phyloP scores from a whole-genome alignment of 495 filamentous ascomycete species.

The Tuber brumale region DNA sequence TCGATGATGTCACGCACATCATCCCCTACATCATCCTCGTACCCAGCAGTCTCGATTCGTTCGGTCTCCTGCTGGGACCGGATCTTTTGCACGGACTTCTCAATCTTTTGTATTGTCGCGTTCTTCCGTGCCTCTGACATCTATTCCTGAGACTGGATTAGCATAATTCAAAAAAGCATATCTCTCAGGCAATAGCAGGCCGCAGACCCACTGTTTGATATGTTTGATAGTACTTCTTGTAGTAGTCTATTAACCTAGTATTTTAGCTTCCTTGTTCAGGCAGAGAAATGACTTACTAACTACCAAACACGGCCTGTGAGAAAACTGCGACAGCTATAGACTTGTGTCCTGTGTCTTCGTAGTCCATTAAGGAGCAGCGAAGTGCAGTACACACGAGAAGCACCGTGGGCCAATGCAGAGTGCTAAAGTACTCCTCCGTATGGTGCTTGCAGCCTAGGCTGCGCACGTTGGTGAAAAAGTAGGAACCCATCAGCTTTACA shows the following conservation, averaged over 20 bases:
- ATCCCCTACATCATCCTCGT: not conserved
- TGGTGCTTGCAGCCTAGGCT: not conserved
- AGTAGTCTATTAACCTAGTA: not conserved
- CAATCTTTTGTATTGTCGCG: not conserved
- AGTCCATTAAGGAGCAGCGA: not conserved
- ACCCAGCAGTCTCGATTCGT: not conserved
- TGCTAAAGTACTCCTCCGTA: not conserved
- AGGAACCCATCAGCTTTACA: not conserved
- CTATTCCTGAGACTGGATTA: not conserved
- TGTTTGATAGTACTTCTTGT: not conserved
- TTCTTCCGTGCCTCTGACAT: not conserved
- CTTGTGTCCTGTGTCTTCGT: not conserved
- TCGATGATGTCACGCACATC: not conserved
- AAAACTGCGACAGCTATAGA: not conserved
- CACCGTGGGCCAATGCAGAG: not conserved
- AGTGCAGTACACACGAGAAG: not conserved
- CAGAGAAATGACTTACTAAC: not conserved
- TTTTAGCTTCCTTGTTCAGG: not conserved
- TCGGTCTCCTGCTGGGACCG: not conserved
- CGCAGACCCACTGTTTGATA: not conserved
- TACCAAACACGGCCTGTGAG: not conserved
- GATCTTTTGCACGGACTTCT: not conserved
- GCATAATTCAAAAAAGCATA: not conserved
- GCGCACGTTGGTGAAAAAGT: not conserved
- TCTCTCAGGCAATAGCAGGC: not conserved